These are phyloP conservation scores for Lepidium aucheri DNA, from an alignment of 345 rosid genomes.

Conservation along the genomic window DNA sequence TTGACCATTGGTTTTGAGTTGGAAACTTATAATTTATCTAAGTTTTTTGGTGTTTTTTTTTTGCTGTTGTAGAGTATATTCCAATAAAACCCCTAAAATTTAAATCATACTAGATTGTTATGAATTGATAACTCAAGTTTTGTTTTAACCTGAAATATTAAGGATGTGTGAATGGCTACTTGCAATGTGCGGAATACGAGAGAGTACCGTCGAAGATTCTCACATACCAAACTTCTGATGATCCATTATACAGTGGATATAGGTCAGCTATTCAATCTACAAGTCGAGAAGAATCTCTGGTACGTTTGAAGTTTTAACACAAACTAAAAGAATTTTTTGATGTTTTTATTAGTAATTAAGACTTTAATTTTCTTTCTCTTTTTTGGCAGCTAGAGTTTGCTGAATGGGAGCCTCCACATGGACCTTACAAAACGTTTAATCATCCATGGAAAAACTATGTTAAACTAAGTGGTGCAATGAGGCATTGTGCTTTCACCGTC, in stretches of 20 bases:
- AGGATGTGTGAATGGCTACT: constrained; percentile 74
- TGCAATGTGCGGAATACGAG: constrained; percentile 65
- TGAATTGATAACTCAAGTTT: not conserved
- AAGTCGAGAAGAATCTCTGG: constrained; percentile 76
- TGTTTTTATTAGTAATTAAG: not conserved
- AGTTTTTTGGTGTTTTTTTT: too few relatives aligned
- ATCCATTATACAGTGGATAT: constrained; percentile 64
- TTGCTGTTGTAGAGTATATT: too few relatives aligned
- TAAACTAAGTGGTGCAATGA: constrained; percentile 66
- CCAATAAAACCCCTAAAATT: too few relatives aligned
- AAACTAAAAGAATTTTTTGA: not conserved
- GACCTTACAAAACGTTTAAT: constrained; percentile 53
- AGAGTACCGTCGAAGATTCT: constrained; percentile 79
- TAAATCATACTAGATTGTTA: too few relatives aligned
- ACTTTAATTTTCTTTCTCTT: not conserved
- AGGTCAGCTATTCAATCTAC: constrained; percentile 72
- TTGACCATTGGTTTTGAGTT: too few relatives aligned
- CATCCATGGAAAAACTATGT: constrained; percentile 77
- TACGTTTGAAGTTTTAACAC: constrained; percentile 11
- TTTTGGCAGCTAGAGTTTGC: constrained; percentile 55
- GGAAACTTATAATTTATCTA: too few relatives aligned
- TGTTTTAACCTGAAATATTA: not conserved
- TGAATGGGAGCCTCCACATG: constrained; percentile 89
- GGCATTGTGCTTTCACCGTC: constrained; percentile 88
- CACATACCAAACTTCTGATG: constrained; percentile 76